Conservation (phyloP, 192 early-diverging fungal species). For the Paraglomus brasilianum region DNA sequence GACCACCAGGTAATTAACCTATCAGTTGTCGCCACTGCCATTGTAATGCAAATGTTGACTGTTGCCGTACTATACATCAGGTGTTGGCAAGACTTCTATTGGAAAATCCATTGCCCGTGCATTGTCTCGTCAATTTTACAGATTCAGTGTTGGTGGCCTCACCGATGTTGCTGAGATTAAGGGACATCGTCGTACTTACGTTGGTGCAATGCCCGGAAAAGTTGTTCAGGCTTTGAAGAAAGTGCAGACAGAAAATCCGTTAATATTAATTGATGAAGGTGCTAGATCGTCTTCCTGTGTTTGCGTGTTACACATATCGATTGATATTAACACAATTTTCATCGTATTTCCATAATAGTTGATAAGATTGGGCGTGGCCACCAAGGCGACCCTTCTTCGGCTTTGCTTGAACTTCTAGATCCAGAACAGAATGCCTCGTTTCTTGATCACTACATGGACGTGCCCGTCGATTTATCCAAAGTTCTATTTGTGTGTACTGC, state of each 20-base stretch:
- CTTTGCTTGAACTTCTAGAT: constrained; percentile 93
- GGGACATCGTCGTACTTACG: constrained; percentile 97
- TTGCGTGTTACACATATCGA: constrained; percentile 16
- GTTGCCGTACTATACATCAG: constrained; percentile 21
- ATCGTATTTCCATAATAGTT: constrained; percentile 45
- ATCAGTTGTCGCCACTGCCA: neutral
- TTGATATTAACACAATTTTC: neutral
- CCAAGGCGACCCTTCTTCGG: constrained; percentile 97
- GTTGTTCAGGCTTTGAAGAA: constrained; percentile 98
- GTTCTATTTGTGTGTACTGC: constrained; percentile 99
- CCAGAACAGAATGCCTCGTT: constrained; percentile 98
- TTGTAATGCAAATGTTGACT: neutral
- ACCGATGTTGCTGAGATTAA: constrained; percentile 99
- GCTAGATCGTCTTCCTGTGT: constrained; percentile 28
- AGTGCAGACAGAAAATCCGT: constrained; percentile 97
- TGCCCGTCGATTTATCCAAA: constrained; percentile 96
- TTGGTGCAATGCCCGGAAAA: constrained; percentile 99
- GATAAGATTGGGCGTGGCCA: constrained; percentile 98
- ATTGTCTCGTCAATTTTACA: constrained; percentile 90
- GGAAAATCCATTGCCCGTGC: constrained; percentile 97
- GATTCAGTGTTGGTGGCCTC: constrained; percentile 96
- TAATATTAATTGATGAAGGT: constrained; percentile 96
- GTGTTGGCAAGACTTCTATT: constrained; percentile 97
- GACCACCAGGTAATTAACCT: constrained; percentile 77
- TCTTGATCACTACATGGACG: constrained; percentile 99